phyloP scores from a whole-genome alignment of 1,284 basidiomycete genomes.

The Limonomyces culmigenus region DNA sequence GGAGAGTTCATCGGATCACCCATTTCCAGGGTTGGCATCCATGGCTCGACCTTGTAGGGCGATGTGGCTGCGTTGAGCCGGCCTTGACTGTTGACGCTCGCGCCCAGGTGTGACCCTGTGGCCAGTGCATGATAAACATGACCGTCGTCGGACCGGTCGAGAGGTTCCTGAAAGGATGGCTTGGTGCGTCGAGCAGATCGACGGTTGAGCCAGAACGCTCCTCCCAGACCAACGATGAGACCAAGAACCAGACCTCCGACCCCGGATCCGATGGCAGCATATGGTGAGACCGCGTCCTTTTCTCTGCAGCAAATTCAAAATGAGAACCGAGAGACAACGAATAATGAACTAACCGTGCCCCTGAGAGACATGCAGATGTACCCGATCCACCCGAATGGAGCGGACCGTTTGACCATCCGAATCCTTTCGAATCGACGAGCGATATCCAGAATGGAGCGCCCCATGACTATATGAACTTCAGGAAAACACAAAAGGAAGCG shows the following conservation, averaged over 20 bases:
- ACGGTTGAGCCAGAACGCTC: constrained; percentile 14
- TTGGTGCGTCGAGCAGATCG: constrained; percentile 7
- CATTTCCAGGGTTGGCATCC: no score
- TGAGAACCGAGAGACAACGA: neutral
- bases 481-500: neutral
- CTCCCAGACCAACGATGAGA: constrained; percentile 18
- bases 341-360: neutral
- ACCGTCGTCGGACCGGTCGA: no score
- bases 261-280: constrained; percentile 20
- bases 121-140: no score
- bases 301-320: neutral
- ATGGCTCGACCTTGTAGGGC: no score
- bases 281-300: constrained; percentile 7
- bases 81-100: no score
- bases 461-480: constrained; percentile 20
- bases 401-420: constrained; percentile 36
- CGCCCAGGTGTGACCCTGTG: no score
- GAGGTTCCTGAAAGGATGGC: no score
- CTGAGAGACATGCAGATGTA: constrained; percentile 22
- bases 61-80: no score
- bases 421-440: constrained; percentile 30
- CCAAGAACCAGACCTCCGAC: constrained; percentile 27
- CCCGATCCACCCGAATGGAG: constrained; percentile 27
- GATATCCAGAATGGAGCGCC: constrained; percentile 38
- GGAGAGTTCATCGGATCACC: no score